Evolutionary conservation across 1,284 basidiomycete species (phyloP).

Genomic region (Termitomyces sp.): DNA sequence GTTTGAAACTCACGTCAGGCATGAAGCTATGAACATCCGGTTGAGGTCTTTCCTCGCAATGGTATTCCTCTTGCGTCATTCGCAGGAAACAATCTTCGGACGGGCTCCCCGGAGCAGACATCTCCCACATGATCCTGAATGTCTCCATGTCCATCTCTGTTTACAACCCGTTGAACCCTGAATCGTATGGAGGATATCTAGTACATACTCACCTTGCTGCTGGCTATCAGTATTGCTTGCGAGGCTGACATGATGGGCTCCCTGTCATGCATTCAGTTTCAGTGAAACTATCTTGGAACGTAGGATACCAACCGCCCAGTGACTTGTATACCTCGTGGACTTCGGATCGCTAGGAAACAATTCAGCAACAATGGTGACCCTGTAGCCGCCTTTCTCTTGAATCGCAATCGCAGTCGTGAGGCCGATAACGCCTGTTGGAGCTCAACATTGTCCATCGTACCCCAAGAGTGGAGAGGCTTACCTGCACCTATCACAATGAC

Average conservation of each 20-base stretch:
- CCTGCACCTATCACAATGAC: conserved; percentile 23
- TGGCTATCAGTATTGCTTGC: conserved; percentile 39
- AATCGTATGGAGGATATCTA: not conserved
- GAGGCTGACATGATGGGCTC: conserved; percentile 66
- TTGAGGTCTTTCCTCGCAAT: conserved; percentile 36
- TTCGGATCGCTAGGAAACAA: conserved; percentile 63
- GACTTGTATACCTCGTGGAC: conserved; percentile 64
- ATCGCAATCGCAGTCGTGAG: conserved; percentile 65
- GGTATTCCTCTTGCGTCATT: conserved; percentile 56
- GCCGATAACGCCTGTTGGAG: conserved; percentile 46
- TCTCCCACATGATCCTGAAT: conserved; percentile 65
- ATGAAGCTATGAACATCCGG: conserved; percentile 49
- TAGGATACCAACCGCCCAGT: conserved; percentile 70
- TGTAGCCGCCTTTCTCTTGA: conserved; percentile 52
- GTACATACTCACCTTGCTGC: conserved; percentile 44
- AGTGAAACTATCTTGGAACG: not conserved
- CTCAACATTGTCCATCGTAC: not conserved
- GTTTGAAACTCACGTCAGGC: conserved; percentile 52
- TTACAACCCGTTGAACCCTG: not conserved
- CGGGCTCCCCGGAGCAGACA: conserved; percentile 51
- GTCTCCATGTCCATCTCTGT: conserved; percentile 69
- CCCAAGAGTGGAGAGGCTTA: not conserved
- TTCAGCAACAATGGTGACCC: conserved; percentile 64
- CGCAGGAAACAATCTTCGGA: conserved; percentile 59
- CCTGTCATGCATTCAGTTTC: conserved; percentile 22